Evolutionary conservation across 371 early-diverging fungal species (phyloP).

Genomic region (Funneliformis caledonium): DNA sequence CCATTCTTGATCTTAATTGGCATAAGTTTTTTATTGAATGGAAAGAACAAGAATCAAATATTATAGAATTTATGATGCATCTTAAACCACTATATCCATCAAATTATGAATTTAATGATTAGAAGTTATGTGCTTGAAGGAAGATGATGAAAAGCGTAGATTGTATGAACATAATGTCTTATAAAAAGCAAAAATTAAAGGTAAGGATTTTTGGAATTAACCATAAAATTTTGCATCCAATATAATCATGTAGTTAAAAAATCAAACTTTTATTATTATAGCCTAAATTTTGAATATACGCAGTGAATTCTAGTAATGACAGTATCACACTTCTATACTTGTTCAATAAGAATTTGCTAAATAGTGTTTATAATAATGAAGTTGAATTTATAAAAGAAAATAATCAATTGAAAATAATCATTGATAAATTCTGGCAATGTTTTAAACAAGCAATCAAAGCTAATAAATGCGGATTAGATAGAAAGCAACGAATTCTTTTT

Average conservation of each 20-base stretch:
- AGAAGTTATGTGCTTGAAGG: not conserved
- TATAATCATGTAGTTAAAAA: too few species aligned
- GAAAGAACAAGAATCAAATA: not conserved
- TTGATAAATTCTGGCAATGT: not conserved
- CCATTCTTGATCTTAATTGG: not conserved
- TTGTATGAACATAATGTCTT: too few species aligned
- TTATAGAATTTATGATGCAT: not conserved
- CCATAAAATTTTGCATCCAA: too few species aligned
- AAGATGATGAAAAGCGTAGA: not conserved
- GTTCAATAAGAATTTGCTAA: not conserved
- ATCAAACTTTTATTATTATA: too few species aligned
- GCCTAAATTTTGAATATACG: not conserved
- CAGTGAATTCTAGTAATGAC: not conserved
- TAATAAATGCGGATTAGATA: not conserved
- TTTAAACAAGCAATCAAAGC: not conserved
- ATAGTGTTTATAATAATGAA: not conserved
- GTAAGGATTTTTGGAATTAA: too few species aligned
- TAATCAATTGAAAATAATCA: not conserved
- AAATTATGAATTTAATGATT: slow-evolving; percentile 6
- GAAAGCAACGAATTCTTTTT: not conserved
- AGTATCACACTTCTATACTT: not conserved
- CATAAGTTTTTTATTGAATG: not conserved
- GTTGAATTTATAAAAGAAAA: not conserved
- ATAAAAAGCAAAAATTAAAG: too few species aligned
- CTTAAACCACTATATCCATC: not conserved